phyloP scores from a whole-genome alignment of 2,329 filamentous ascomycete species.

The Beauveria brongniartii region DNA sequence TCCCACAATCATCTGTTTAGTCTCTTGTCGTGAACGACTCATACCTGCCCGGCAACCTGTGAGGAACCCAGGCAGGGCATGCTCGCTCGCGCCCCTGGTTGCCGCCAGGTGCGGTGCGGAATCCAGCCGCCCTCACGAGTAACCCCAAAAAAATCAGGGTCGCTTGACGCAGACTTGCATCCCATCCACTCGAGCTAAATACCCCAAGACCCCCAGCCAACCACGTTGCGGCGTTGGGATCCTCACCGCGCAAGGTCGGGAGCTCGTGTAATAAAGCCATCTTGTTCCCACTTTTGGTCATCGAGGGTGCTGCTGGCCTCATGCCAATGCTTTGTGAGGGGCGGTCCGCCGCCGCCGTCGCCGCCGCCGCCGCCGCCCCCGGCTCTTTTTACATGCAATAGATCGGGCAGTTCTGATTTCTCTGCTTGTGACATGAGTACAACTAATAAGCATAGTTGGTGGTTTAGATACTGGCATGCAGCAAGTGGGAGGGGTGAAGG shows the following conservation, averaged over 20 bases:
- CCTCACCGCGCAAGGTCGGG: background rate
- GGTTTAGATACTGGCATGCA: background rate
- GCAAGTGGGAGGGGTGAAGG: background rate
- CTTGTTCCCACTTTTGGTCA: constrained; percentile 1
- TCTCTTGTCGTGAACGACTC: background rate
- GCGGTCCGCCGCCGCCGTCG: background rate
- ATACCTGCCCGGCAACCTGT: background rate
- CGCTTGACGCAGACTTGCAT: background rate
- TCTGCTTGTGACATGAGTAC: background rate
- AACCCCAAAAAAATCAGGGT: background rate
- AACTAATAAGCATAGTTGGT: background rate
- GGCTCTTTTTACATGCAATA: background rate
- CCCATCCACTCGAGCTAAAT: constrained; percentile 1
- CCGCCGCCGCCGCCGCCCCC: background rate
- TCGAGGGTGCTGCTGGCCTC: background rate
- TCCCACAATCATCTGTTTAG: background rate
- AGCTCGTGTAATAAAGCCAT: background rate
- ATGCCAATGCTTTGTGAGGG: background rate
- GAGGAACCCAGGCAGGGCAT: background rate
- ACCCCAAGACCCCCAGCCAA: background rate
- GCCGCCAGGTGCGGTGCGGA: background rate
- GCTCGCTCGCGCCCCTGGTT: background rate
- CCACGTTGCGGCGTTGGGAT: background rate
- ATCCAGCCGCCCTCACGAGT: constrained; percentile 7
- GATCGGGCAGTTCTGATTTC: too few species aligned